phyloP scores from a whole-genome alignment of 2,329 filamentous ascomycete genomes.

The Fusarium sp. region DNA sequence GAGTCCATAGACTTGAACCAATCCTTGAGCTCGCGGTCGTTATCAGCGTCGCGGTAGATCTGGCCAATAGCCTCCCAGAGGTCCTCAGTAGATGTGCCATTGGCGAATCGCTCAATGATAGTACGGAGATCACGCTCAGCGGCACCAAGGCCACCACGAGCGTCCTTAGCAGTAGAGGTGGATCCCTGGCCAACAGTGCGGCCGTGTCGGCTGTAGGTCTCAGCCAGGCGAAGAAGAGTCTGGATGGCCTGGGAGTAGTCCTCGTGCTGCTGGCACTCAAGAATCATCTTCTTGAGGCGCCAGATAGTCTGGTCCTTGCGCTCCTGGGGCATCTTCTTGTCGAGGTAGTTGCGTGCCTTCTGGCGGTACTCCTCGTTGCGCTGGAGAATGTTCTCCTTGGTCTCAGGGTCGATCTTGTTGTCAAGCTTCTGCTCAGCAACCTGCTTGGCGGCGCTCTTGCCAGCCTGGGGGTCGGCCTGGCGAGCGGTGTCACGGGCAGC shows the following conservation, averaged over 20 bases:
- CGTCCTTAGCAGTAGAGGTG: slow-evolving; percentile 76
- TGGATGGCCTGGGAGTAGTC: slow-evolving; percentile 95
- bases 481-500: slow-evolving; percentile 24
- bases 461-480: slow-evolving; percentile 59
- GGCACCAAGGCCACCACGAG: slow-evolving; percentile 72
- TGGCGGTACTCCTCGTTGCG: slow-evolving; percentile 57
- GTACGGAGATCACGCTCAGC: slow-evolving; percentile 83
- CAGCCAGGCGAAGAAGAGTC: slow-evolving; percentile 84
- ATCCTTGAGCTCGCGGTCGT: slow-evolving; percentile 83
- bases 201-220: slow-evolving; percentile 83
- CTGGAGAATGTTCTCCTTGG: slow-evolving; percentile 60
- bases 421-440: slow-evolving; percentile 68
- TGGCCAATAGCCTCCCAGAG: slow-evolving; percentile 85
- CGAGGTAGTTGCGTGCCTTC: slow-evolving; percentile 77
- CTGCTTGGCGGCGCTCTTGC: slow-evolving; percentile 48
- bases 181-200: slow-evolving; percentile 72
- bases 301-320: slow-evolving; percentile 92
- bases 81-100: slow-evolving; percentile 89
- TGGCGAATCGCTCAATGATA: slow-evolving; percentile 94
- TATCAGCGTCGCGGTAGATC: slow-evolving; percentile 88
- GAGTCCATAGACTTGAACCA: slow-evolving; percentile 87
- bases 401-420: slow-evolving; percentile 74
- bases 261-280: slow-evolving; percentile 94
- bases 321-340: slow-evolving; percentile 89
- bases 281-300: slow-evolving; percentile 95